phyloP scores from a whole-genome alignment of 2,329 filamentous ascomycete species.

The Rugonectria rugulosa region DNA sequence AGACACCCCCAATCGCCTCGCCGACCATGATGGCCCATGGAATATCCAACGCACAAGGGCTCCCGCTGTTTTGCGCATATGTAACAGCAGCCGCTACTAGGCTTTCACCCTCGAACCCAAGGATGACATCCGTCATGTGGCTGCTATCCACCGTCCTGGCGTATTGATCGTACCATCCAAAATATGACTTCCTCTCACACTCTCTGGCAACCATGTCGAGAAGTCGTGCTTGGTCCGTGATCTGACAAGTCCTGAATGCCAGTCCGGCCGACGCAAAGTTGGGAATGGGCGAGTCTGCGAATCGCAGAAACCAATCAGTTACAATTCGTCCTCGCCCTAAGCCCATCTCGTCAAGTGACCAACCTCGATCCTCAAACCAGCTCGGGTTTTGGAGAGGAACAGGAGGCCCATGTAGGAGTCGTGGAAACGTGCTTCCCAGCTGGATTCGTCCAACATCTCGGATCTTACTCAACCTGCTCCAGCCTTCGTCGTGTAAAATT shows the following conservation, averaged over 20 bases:
- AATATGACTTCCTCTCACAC: conserved; percentile 53
- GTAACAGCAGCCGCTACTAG: conserved; percentile 63
- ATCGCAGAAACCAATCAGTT: conserved; percentile 62
- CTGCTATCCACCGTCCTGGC: conserved; percentile 56
- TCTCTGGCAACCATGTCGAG: conserved; percentile 59
- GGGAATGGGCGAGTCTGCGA: conserved; percentile 56
- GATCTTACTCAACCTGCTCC: conserved; percentile 57
- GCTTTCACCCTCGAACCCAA: conserved; percentile 56
- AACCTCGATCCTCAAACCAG: conserved; percentile 64
- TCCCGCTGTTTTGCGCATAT: conserved; percentile 57
- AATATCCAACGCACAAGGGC: conserved; percentile 57
- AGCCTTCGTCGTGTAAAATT: conserved; percentile 60
- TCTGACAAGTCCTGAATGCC: conserved; percentile 54
- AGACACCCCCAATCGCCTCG: conserved; percentile 60
- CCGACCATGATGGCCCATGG: too few relatives aligned
- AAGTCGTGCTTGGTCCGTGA: conserved; percentile 55
- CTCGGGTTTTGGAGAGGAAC: conserved; percentile 49
- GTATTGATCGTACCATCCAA: conserved; percentile 69
- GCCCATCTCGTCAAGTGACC: conserved; percentile 54
- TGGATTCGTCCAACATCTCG: conserved; percentile 62
- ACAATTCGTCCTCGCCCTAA: conserved; percentile 58
- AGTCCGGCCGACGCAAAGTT: conserved; percentile 51
- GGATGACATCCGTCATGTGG: conserved; percentile 60
- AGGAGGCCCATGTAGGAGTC: conserved; percentile 63
- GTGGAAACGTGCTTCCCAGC: conserved; percentile 65